Conservation (phyloP, 1,139 yeast genomes). For the Scheffersomyces stambukii region DNA sequence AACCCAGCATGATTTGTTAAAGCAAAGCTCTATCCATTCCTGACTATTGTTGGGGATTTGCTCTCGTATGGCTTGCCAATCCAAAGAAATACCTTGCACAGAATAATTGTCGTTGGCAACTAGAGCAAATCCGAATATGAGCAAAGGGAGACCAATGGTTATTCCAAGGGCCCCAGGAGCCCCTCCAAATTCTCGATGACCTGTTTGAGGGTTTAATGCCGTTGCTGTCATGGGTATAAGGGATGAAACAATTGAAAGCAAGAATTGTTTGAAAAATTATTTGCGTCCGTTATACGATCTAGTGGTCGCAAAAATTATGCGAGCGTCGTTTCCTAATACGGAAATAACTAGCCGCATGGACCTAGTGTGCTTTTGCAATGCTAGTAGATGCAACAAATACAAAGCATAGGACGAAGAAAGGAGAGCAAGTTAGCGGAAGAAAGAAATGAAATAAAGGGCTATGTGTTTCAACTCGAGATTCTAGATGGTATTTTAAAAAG, state of each 20-base stretch:
- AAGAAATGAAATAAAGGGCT: no score
- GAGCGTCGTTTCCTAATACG: no score
- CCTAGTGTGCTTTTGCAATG: no score
- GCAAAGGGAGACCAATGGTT: conserved; percentile 61
- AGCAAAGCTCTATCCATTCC: conserved; percentile 24
- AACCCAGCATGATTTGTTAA: conserved; percentile 49
- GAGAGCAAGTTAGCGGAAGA: no score
- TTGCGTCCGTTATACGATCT: no score
- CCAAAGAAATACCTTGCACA: conserved; percentile 43
- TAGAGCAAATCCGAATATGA: conserved; percentile 57
- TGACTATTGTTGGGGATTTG: conserved; percentile 23
- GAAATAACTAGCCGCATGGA: no score
- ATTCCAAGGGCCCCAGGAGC: conserved; percentile 67
- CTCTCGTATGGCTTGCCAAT: conserved; percentile 26
- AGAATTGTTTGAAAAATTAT: no score
- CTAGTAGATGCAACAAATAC: no score
- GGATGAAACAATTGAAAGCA: neutral
- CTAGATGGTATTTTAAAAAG: no score
- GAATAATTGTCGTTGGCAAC: conserved; percentile 55
- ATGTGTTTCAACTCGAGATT: no score
- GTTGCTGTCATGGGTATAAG: conserved; percentile 1
- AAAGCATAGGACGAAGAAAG: no score
- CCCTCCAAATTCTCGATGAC: conserved; percentile 74
- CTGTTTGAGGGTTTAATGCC: conserved; percentile 67
- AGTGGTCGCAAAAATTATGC: no score